These are phyloP conservation scores for Colletotrichum cereale DNA, from an alignment of 2,329 filamentous ascomycete species.

Conservation along the genomic window DNA sequence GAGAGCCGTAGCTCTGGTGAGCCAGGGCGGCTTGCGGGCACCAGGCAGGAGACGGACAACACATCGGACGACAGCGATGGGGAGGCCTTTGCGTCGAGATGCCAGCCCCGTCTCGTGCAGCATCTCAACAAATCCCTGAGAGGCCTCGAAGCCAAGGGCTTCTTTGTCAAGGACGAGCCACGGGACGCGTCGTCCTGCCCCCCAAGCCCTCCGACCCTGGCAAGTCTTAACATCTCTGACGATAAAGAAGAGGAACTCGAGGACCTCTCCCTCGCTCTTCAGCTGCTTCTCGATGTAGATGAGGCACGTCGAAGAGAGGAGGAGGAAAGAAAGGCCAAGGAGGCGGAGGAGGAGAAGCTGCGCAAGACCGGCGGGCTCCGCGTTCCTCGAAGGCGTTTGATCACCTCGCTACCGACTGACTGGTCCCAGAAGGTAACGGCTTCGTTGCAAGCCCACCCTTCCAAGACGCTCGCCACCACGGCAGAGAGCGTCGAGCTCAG, in stretches of 20 bases:
- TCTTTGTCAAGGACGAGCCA: slow-evolving; percentile 1
- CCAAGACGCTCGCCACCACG: slow-evolving; percentile 28
- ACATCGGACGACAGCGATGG: slow-evolving; percentile 18
- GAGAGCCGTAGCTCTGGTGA: not conserved
- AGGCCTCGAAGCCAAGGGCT: slow-evolving; percentile 22
- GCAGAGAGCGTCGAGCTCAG: slow-evolving; percentile 43
- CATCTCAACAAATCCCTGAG: slow-evolving; percentile 25
- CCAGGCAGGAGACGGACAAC: slow-evolving; percentile 13
- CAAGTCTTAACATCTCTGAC: slow-evolving; percentile 34
- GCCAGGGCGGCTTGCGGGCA: not conserved
- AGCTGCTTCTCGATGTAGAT: slow-evolving; percentile 32
- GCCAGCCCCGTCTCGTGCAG: slow-evolving; percentile 12
- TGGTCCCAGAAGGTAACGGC: slow-evolving; percentile 27
- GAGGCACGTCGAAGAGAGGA: slow-evolving; percentile 34
- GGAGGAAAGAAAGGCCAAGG: slow-evolving; percentile 27
- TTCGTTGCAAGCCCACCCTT: slow-evolving; percentile 10
- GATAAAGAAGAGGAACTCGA: slow-evolving; percentile 39
- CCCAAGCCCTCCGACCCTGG: slow-evolving; percentile 16
- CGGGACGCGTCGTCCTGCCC: not conserved
- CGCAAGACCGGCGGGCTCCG: slow-evolving; percentile 38
- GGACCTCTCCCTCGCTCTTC: slow-evolving; percentile 36
- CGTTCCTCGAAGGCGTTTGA: slow-evolving; percentile 21
- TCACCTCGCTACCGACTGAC: slow-evolving; percentile 23
- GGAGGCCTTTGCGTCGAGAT: slow-evolving; percentile 14
- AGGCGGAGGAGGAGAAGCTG: slow-evolving; percentile 20